Base-by-base conservation (phyloP, 1,284 basidiomycete genomes). In the Somion occarium region DNA sequence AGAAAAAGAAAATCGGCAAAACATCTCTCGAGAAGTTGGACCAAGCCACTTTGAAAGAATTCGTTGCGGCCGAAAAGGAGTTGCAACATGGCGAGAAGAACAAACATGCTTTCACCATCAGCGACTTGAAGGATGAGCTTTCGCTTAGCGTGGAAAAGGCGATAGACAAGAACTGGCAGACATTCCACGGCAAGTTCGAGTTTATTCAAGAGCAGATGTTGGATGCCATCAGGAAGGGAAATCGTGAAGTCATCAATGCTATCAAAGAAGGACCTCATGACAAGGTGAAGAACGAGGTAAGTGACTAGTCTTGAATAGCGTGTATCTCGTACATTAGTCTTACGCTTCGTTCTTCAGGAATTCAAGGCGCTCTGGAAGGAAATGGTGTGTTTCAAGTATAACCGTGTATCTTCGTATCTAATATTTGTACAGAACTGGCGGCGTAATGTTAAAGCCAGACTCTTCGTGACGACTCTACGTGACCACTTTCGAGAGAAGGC, bases 401-500 rank as follows among this genome's bases (percentile, higher is more conserved):
- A n/a, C n/a, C 20, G 15, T 15, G 19, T 22, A n/a, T 25, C 15
- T 22, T 9, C 43, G 15, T 39, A 3, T 1, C 22, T 2, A 38
- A 19, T 23, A 13, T 22, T 25, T n/a, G 26, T 39, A 1, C 24
- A 71, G 69, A 58, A 56, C 18, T 72, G 70, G 70, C 57, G 60
- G 9, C 62, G 65, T 3, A 67, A 62, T 44, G 69, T 70, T 11
- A 66, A 71, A 51, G 61, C 66, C 9, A 58, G 62, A 0, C 63
- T 65, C 27, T 69, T 72, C 43, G 65, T 69, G 1, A 57, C 68
- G 26, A 65, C 69, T 1, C 57, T 71, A 1, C 60, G 63, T 27
- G 69, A 72, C 37, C 60, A 69, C 50, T 71, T 63, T 53, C 44
- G 54, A 1, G 66, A 69, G 26, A 58, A 59, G 23, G 41, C 51